Evolutionary conservation across 345 rosid species (phyloP).

Genomic region (Psidium guajava): DNA sequence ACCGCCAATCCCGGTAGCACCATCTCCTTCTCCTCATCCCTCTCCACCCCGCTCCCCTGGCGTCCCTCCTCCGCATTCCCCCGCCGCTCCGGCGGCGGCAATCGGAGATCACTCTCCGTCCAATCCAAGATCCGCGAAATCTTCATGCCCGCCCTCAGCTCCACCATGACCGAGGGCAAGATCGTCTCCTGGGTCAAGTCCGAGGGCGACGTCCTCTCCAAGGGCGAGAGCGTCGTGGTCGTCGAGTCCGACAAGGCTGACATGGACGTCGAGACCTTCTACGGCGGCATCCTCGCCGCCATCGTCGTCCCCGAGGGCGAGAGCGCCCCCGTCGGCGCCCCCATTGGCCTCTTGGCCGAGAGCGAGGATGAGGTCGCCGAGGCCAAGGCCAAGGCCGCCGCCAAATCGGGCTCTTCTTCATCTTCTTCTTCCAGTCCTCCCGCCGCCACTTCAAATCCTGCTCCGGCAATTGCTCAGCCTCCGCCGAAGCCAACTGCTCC

Average conservation of each 20-base stretch:
- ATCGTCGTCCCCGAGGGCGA: constrained; percentile 92
- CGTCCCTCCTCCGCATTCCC: constrained; percentile 23
- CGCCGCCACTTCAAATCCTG: constrained; percentile 29
- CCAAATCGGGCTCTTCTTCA: constrained; percentile 24
- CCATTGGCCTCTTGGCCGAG: constrained; percentile 82
- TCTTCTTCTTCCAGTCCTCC: constrained; percentile 14
- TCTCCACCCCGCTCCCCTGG: constrained; percentile 25
- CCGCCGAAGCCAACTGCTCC: constrained; percentile 33
- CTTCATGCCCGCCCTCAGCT: constrained; percentile 97
- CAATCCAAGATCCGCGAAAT: constrained; percentile 90
- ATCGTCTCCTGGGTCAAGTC: constrained; percentile 95
- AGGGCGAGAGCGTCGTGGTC: constrained; percentile 93
- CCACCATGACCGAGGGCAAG: constrained; percentile 99
- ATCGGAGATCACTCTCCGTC: constrained; percentile 23
- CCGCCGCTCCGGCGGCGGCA: constrained; percentile 9
- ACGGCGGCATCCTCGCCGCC: constrained; percentile 90
- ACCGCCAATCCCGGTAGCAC: background rate
- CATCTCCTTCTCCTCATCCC: constrained; percentile 13
- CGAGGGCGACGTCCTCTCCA: constrained; percentile 80
- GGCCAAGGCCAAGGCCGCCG: constrained; percentile 65
- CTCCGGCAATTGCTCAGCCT: constrained; percentile 31
- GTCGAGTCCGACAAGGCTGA: constrained; percentile 98
- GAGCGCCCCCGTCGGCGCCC: constrained; percentile 78
- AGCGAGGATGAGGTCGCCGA: constrained; percentile 80
- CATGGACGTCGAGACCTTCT: constrained; percentile 96